Evolutionary conservation across 768 basidiomycete species (phyloP).

Genomic region (Trametes coccinea): DNA sequence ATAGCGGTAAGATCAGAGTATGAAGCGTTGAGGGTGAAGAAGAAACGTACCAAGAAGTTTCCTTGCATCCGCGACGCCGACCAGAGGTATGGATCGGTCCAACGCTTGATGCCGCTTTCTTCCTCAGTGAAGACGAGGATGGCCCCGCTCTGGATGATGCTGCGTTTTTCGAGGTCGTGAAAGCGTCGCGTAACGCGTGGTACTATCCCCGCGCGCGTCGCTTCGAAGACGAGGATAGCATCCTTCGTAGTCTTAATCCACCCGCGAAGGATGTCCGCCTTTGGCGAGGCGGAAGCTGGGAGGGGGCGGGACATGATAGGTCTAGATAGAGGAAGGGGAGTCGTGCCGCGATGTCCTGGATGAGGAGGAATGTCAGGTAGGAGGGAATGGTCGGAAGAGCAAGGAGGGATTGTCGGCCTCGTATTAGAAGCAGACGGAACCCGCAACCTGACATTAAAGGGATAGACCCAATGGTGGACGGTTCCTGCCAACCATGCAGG

Average conservation of each 20-base stretch:
- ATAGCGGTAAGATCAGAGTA: neutral
- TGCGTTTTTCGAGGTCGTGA: slow-evolving; percentile 24
- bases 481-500: slow-evolving; percentile 19
- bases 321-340: neutral
- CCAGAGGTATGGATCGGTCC: slow-evolving; percentile 27
- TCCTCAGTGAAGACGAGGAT: slow-evolving; percentile 27
- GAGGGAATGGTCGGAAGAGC: slow-evolving; percentile 12
- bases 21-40: neutral
- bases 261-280: slow-evolving; percentile 21
- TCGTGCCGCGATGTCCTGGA: slow-evolving; percentile 1
- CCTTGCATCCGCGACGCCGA: slow-evolving; percentile 25
- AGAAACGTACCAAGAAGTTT: slow-evolving; percentile 20
- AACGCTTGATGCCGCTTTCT: slow-evolving; percentile 26
- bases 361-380: slow-evolving; percentile 4
- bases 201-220: slow-evolving; percentile 21
- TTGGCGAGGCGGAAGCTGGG: slow-evolving; percentile 4
- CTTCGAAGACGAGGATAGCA: slow-evolving; percentile 26
- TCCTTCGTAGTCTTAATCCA: slow-evolving; percentile 26
- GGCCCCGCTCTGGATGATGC: slow-evolving; percentile 23
- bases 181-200: slow-evolving; percentile 26
- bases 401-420: neutral
- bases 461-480: slow-evolving; percentile 9
- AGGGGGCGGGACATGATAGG: slow-evolving; percentile 10
- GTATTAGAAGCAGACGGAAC: slow-evolving; percentile 15
- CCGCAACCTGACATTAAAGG: slow-evolving; percentile 14